phyloP scores from a whole-genome alignment of 805 yeast genomes.

The Candida michaelii region DNA sequence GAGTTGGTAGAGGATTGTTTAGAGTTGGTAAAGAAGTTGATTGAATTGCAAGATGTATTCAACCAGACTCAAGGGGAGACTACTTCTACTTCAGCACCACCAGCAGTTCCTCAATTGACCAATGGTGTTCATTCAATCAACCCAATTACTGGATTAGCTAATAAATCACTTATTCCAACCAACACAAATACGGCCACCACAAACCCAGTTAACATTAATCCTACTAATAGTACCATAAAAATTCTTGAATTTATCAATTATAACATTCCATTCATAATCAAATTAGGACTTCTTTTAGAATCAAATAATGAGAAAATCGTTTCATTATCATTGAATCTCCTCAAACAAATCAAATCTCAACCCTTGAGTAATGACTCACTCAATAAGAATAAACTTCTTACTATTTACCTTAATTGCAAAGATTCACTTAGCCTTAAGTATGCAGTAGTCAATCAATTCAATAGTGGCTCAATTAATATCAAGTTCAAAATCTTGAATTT shows the following conservation, averaged over 20 bases:
- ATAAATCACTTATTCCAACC: no score
- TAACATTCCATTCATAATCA: slow-evolving; percentile 70
- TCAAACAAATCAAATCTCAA: slow-evolving; percentile 41
- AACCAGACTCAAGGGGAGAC: neutral
- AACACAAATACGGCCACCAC: neutral
- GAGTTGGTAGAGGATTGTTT: slow-evolving; percentile 24
- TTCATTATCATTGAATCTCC: slow-evolving; percentile 49
- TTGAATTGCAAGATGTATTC: slow-evolving; percentile 49
- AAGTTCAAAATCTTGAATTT: slow-evolving; percentile 63
- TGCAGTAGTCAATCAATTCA: slow-evolving; percentile 68
- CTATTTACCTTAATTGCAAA: slow-evolving; percentile 71
- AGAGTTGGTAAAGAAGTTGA: slow-evolving; percentile 25
- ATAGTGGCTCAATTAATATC: slow-evolving; percentile 41
- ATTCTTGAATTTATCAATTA: slow-evolving; percentile 72
- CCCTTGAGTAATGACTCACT: slow-evolving; percentile 20
- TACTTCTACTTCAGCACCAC: slow-evolving; percentile 27
- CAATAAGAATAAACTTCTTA: slow-evolving; percentile 60
- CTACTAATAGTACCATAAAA: slow-evolving; percentile 28
- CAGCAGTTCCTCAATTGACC: neutral
- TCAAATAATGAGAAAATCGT: slow-evolving; percentile 52
- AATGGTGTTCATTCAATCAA: neutral
- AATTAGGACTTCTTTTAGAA: slow-evolving; percentile 74
- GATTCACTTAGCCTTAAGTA: slow-evolving; percentile 74
- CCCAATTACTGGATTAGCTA: no score
- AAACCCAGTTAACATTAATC: neutral